Evolutionary conservation across 257 asterid species (phyloP), one percentile per base, ranked within the genome.

Genomic region (Anisodus acutangulus): DNA sequence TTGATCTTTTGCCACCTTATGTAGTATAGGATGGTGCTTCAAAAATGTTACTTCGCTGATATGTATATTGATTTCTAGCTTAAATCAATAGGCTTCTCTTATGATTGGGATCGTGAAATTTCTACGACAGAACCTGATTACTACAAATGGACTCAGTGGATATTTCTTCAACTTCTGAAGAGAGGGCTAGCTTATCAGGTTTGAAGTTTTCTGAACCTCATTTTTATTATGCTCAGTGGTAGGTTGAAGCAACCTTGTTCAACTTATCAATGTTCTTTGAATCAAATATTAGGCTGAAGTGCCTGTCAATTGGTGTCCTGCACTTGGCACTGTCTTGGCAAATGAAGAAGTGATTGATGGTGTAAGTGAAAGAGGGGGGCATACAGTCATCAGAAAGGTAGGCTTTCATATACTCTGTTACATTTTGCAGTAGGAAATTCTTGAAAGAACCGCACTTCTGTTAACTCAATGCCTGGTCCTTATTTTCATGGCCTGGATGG

Each of bases 291-390:
- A 97, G 99, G 99, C 98, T 84, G 99, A 97, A 91, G 99, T 97
- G 83, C 99, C 98, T 79, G 99, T 97, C 86, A 95, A 97, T 89
- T 97, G 99, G 99, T 97, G 99, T 89, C 99, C 99, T 88, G 98
- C 97, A 69, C 98, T 97, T 79, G 99, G 99, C 84, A 97, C 99
- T 86, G 98, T 97, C 78, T 87, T 97, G 93, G 98, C 98, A 55
- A 97, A 97, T 88, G 99, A 97, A 91, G 98, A 95, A 89, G 94
- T 97, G 83, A 91, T 97, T 83, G 99, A 97, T 88, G 99, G 99
- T 82, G 94, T 97, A 67, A 97, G 99, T 39, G 98, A 97, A 90
- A 98, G 99, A 64, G 99, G 99, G 83, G 99, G 99, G 63, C 98
- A 95, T 84, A 98, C 98, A 82, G 99, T 97, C 62, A 90, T 97